phyloP scores from a whole-genome alignment of 805 yeast species.

The Maudiozyma bulderi region DNA sequence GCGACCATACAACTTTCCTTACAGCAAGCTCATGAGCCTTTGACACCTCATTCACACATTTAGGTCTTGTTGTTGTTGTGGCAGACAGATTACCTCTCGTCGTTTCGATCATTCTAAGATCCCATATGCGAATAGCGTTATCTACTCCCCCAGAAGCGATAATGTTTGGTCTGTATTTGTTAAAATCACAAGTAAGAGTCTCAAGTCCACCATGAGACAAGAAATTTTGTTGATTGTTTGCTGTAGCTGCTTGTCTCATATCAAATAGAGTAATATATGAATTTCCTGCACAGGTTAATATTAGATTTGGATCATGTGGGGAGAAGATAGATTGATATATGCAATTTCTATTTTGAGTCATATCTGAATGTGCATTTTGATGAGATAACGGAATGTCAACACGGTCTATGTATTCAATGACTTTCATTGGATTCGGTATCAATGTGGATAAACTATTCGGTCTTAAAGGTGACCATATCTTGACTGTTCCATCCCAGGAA shows the following conservation, averaged over 20 bases:
- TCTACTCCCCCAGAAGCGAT: constrained; percentile 92
- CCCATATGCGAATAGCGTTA: constrained; percentile 78
- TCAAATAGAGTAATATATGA: constrained; percentile 80
- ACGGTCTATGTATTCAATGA: constrained; percentile 12
- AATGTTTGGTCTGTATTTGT: constrained; percentile 71
- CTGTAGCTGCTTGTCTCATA: constrained; percentile 53
- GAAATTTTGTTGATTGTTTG: constrained; percentile 38
- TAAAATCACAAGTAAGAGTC: constrained; percentile 75
- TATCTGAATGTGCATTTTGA: constrained; percentile 17
- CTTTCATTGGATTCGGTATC: constrained; percentile 26
- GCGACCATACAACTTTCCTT: constrained; percentile 77
- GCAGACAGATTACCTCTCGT: not conserved
- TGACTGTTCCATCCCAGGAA: constrained; percentile 89
- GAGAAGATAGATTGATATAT: constrained; percentile 74
- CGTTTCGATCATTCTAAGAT: constrained; percentile 47
- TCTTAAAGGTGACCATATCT: constrained; percentile 65
- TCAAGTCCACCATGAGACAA: constrained; percentile 77
- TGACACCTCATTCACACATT: constrained; percentile 61
- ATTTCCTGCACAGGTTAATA: constrained; percentile 63
- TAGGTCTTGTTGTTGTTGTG: not conserved
- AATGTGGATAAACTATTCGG: constrained; percentile 49
- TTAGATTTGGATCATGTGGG: constrained; percentile 68
- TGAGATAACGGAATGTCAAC: constrained; percentile 27
- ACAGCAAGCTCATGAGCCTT: constrained; percentile 85
- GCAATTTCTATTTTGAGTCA: constrained; percentile 41